A percentile compares a stretch with the other conserved stretches of the same genome.
Evolutionary conservation across 164 flowering plant species (phyloP).

Genomic region (Vitis riparia): DNA sequence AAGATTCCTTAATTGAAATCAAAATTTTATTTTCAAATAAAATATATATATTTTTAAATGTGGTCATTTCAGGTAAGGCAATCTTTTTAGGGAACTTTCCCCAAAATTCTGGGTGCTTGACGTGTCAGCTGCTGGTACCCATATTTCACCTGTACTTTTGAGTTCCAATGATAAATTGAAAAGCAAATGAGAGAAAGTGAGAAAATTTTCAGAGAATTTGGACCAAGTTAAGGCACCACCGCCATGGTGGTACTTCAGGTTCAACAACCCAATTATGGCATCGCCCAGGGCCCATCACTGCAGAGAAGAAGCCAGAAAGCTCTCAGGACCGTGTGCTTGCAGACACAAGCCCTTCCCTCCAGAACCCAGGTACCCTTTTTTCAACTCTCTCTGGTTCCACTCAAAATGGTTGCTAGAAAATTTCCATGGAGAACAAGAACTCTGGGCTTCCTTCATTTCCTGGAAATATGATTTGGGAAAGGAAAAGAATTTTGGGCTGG

Average conservation of each 20-base stretch:
- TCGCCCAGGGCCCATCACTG: constrained; percentile 17
- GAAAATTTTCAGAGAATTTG: background rate
- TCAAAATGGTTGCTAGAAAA: background rate
- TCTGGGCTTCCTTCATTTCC: too few relatives aligned
- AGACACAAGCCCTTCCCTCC: constrained; percentile 45
- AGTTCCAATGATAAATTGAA: background rate
- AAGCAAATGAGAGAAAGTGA: background rate
- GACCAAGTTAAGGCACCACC: background rate
- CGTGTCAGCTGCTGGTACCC: constrained; percentile 36
- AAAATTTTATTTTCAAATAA: too few relatives aligned
- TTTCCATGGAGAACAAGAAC: background rate
- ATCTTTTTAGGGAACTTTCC: too few relatives aligned
- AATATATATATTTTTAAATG: too few relatives aligned
- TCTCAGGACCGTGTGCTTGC: constrained; percentile 20
- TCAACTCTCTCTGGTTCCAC: background rate
- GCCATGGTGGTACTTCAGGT: constrained; percentile 31
- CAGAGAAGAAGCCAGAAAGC: constrained; percentile 14
- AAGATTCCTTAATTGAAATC: too few relatives aligned
- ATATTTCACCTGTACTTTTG: background rate
- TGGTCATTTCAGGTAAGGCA: too few relatives aligned
- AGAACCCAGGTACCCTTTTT: constrained; percentile 56
- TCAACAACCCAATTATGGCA: constrained; percentile 23
- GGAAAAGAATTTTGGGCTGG: too few relatives aligned
- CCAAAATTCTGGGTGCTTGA: constrained; percentile 8
- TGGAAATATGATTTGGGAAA: too few relatives aligned